Evolutionary conservation across 768 basidiomycete species (phyloP).

Genomic region (Macrolepiota dolichaula): DNA sequence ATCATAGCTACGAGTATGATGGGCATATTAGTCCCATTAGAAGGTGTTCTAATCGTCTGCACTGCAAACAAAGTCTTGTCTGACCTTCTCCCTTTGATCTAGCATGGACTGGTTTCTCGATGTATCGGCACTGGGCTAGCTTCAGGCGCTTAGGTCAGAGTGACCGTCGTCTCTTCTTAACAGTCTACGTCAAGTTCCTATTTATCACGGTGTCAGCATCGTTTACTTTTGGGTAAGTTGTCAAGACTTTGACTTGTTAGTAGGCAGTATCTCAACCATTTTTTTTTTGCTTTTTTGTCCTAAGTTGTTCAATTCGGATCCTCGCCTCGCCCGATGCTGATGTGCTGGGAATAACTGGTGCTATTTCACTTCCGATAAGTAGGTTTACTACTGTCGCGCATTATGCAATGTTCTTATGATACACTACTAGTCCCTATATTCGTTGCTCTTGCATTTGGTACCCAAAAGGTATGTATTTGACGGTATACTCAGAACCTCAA

Average conservation of each 20-base stretch:
- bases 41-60: neutral
- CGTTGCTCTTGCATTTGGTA: neutral
- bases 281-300: too few relatives aligned
- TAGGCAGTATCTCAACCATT: neutral
- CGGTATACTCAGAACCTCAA: too few relatives aligned
- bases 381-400: neutral
- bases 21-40: neutral
- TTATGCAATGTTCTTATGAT: too few relatives aligned
- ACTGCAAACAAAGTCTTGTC: neutral
- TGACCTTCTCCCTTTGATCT: neutral
- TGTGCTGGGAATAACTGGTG: neutral
- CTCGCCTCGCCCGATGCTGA: neutral
- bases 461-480: neutral
- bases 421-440: neutral
- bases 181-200: neutral
- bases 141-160: neutral
- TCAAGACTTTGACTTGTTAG: neutral
- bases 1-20: neutral
- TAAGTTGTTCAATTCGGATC: neutral
- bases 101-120: neutral
- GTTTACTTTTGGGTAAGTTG: neutral
- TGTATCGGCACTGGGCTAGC: neutral
- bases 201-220: neutral
- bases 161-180: neutral
- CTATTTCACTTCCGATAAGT: neutral